These are phyloP conservation scores for Aspergillus glaucus DNA, from an alignment of 2,329 filamentous ascomycete genomes.

Conservation along the genomic window DNA sequence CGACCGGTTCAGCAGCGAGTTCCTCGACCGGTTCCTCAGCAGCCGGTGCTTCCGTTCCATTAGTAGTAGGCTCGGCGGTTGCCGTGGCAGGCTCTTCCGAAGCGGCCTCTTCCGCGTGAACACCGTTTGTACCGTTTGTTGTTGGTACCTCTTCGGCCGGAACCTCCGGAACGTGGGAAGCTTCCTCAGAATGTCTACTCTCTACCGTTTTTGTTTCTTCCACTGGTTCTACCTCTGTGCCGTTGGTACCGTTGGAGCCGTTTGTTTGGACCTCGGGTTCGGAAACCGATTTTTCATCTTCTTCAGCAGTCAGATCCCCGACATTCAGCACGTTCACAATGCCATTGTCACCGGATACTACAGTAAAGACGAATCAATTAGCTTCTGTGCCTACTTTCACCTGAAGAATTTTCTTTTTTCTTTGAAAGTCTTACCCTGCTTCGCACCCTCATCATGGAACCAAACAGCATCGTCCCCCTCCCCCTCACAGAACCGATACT, in stretches of 20 bases:
- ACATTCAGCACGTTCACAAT: slow-evolving; percentile 11
- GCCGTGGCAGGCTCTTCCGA: slow-evolving; percentile 2
- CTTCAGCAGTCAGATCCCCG: background rate
- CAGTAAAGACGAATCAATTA: background rate
- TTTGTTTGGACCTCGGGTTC: background rate
- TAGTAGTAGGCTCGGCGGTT: slow-evolving; percentile 5
- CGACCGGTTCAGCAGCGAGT: slow-evolving; percentile 4
- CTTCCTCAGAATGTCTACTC: background rate
- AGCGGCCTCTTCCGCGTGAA: slow-evolving; percentile 2
- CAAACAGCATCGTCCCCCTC: slow-evolving; percentile 17
- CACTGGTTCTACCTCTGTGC: background rate
- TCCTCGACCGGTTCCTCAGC: slow-evolving; percentile 7
- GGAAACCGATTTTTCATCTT: background rate
- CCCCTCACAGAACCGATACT: slow-evolving; percentile 22
- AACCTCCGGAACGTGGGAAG: background rate
- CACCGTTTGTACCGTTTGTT: slow-evolving; percentile 3
- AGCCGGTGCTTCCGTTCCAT: slow-evolving; percentile 3
- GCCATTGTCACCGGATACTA: slow-evolving; percentile 19
- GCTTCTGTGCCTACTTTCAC: background rate
- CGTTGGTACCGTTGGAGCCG: background rate
- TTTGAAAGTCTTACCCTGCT: slow-evolving; percentile 16
- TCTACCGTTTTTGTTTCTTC: background rate
- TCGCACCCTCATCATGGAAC: slow-evolving; percentile 21
- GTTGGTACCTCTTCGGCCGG: slow-evolving; percentile 1
- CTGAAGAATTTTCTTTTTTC: background rate